Evolutionary conservation across 805 yeast genomes (phyloP), one percentile per base, ranked within the genome.

Genomic region (Metschnikowia lachancei): DNA sequence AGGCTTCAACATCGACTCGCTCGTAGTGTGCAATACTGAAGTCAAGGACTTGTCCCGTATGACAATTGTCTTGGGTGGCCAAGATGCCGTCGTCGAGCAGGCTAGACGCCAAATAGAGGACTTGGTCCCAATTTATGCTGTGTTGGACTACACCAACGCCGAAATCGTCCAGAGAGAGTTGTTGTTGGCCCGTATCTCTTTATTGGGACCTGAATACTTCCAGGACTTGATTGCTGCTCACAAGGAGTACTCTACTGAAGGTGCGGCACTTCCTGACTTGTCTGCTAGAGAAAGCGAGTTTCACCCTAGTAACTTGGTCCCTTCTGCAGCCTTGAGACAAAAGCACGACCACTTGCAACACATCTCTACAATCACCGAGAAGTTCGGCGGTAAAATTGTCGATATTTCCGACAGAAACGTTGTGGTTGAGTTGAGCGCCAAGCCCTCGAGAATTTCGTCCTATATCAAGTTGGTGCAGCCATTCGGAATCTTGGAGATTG

Each of bases 91-190:
- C 43, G 85, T 94, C 55, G 99, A 94, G 67, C 99, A 94, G 74
- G 98, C 97, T 2, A 82, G 99, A 69, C 85, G 97, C 69, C 99
- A 94, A 69, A 86, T 94, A 51, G 99, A 94, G 72, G 97, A 94
- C 62, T 79, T 94, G 64, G 99, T 94, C 30, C 98, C 99, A 5
- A 98, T 94, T 26, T 94, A 95, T 72, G 99, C 98, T 4, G 99
- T 94, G 32, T 76, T 94, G 64, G 97, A 94, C 70, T 94, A 94
- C 74, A 78, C 96, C 43, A 80, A 87, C 59, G 82, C 96, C 20
- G 88, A 92, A 62, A 87, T 90, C 59, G 88, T 94, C 65, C 81
- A 83, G 66, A 82, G 99, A 67, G 99, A 94, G 74, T 77, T 94
- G 60, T 75, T 94, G 47, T 75, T 94, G 61, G 96, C 96, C 29